phyloP scores from a whole-genome alignment of 2,329 filamentous ascomycete species.

The Sordariomycetes sp. region DNA sequence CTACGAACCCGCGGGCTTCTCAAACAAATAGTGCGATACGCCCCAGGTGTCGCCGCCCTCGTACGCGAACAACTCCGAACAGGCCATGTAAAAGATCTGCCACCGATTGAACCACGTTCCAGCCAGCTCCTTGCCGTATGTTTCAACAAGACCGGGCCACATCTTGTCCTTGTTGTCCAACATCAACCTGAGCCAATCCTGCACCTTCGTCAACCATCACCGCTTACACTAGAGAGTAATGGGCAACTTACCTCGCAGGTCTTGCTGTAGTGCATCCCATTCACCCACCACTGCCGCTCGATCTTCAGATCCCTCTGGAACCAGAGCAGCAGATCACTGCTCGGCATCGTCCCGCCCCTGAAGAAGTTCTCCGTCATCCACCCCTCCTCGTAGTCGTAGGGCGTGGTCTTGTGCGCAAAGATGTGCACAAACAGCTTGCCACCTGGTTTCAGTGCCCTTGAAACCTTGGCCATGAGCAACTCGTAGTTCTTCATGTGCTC shows the following conservation, averaged over 20 bases:
- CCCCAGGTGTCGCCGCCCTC: conserved; percentile 60
- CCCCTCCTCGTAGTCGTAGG: conserved; percentile 62
- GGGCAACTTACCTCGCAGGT: conserved; percentile 50
- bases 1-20: too few relatives aligned
- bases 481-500: conserved; percentile 74
- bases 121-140: conserved; percentile 52
- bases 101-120: conserved; percentile 59
- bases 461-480: conserved; percentile 54
- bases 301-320: conserved; percentile 56
- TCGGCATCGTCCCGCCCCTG: conserved; percentile 64
- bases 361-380: conserved; percentile 73
- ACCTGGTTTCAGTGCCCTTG: conserved; percentile 46
- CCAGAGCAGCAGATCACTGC: conserved; percentile 55
- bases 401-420: conserved; percentile 54
- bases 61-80: conserved; percentile 59
- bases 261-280: conserved; percentile 57
- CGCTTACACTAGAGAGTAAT: background rate
- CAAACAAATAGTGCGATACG: conserved; percentile 57
- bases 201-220: conserved; percentile 1
- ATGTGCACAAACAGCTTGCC: conserved; percentile 65
- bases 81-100: conserved; percentile 66
- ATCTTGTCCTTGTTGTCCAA: conserved; percentile 46
- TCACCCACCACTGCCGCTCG: conserved; percentile 62
- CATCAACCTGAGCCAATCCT: conserved; percentile 57
- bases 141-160: conserved; percentile 55